phyloP scores from a whole-genome alignment of 1,284 basidiomycete species.

The Lignosus rhinocerotis region DNA sequence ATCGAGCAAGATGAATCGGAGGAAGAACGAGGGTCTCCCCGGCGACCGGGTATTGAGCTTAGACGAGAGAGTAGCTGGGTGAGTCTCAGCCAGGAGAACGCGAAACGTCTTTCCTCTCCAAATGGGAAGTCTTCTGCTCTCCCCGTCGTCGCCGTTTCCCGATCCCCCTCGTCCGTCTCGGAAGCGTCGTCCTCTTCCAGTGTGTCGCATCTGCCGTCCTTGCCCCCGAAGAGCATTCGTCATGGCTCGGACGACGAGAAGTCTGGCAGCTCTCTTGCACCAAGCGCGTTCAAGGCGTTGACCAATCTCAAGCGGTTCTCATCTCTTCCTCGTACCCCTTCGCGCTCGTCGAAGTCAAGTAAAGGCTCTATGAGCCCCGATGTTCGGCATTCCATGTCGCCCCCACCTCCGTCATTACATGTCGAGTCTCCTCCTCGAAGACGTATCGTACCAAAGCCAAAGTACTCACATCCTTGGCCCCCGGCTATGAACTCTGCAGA shows the following conservation, averaged over 20 bases:
- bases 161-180: slow-evolving; percentile 19
- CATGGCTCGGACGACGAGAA: slow-evolving; percentile 27
- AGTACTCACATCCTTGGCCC: slow-evolving; percentile 57
- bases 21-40: neutral
- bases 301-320: slow-evolving; percentile 53
- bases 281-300: slow-evolving; percentile 30
- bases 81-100: slow-evolving; percentile 28
- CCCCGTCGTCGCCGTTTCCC: slow-evolving; percentile 17
- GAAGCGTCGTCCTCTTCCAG: slow-evolving; percentile 13
- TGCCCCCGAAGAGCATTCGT: slow-evolving; percentile 51
- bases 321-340: slow-evolving; percentile 60
- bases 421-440: slow-evolving; percentile 14
- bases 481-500: slow-evolving; percentile 76
- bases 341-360: slow-evolving; percentile 28
- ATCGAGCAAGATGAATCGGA: slow-evolving; percentile 14
- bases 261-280: slow-evolving; percentile 13
- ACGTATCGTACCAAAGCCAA: slow-evolving; percentile 28
- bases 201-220: slow-evolving; percentile 26
- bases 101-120: slow-evolving; percentile 21
- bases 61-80: slow-evolving; percentile 36
- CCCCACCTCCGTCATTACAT: slow-evolving; percentile 39
- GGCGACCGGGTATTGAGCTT: slow-evolving; percentile 27
- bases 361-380: slow-evolving; percentile 17
- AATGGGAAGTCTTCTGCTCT: slow-evolving; percentile 19
- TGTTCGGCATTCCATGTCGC: slow-evolving; percentile 38